A percentile compares a stretch with the other conserved stretches of the same genome.
Evolutionary conservation across 768 basidiomycete genomes (phyloP).

Genomic region (Chalciporus chontae): DNA sequence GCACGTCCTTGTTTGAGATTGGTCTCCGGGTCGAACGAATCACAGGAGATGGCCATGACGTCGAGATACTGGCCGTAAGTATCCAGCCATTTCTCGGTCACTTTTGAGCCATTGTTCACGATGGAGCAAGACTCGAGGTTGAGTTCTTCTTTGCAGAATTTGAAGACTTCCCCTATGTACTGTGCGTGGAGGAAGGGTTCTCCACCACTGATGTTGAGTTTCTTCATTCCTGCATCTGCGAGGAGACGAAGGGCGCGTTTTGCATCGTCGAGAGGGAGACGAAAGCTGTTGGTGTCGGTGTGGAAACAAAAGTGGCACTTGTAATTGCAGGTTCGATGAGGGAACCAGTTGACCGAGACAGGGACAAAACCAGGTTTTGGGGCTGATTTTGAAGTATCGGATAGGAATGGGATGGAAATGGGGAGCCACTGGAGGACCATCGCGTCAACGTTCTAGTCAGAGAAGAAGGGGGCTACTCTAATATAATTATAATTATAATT

Average conservation of each 20-base stretch:
- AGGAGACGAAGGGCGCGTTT: slow-evolving; percentile 30
- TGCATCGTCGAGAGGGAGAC: slow-evolving; percentile 30
- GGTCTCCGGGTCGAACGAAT: slow-evolving; percentile 31
- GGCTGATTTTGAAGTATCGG: background rate
- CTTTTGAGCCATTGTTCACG: slow-evolving; percentile 31
- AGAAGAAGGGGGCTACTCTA: too few species aligned
- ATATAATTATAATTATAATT: too few species aligned
- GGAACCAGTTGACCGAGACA: slow-evolving; percentile 17
- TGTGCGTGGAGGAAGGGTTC: slow-evolving; percentile 31
- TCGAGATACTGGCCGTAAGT: slow-evolving; percentile 35
- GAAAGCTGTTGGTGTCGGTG: slow-evolving; percentile 23
- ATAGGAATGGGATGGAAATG: background rate
- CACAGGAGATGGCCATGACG: slow-evolving; percentile 36
- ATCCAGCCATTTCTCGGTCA: slow-evolving; percentile 35
- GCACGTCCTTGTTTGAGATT: slow-evolving; percentile 29
- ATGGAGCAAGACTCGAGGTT: slow-evolving; percentile 28
- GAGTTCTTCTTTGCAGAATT: slow-evolving; percentile 32
- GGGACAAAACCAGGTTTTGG: slow-evolving; percentile 10
- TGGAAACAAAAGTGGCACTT: slow-evolving; percentile 36
- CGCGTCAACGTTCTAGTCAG: background rate
- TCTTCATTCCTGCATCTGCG: slow-evolving; percentile 30
- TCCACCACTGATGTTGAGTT: slow-evolving; percentile 33
- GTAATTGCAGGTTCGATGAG: slow-evolving; percentile 25
- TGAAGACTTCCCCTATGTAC: slow-evolving; percentile 33
- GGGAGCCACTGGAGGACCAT: slow-evolving; percentile 7